Conservation (phyloP, 1,284 basidiomycete species). For the Cryptococcus floricola region DNA sequence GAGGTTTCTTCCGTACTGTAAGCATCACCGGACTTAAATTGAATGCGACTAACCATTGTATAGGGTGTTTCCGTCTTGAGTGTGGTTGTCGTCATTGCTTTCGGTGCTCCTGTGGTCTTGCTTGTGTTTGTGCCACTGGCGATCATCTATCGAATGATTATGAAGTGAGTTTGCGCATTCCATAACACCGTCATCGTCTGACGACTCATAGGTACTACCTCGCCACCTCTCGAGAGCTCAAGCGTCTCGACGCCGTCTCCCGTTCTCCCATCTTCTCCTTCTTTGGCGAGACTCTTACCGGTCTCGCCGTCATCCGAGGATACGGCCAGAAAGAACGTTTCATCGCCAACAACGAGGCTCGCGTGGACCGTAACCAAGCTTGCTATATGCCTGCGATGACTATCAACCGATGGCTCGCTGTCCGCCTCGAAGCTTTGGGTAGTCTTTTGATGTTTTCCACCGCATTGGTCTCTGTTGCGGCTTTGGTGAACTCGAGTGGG, state of each 20-base stretch:
- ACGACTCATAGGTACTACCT: slow-evolving; percentile 69
- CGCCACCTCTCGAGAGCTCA: slow-evolving; percentile 83
- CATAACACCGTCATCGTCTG: not conserved
- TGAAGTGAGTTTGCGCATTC: slow-evolving; percentile 57
- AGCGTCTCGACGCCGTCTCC: slow-evolving; percentile 84
- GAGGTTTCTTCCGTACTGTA: slow-evolving; percentile 60
- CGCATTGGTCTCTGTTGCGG: slow-evolving; percentile 68
- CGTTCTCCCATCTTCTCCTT: slow-evolving; percentile 85
- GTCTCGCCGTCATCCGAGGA: slow-evolving; percentile 77
- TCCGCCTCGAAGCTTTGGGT: slow-evolving; percentile 71
- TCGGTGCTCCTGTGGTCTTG: slow-evolving; percentile 77
- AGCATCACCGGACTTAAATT: slow-evolving; percentile 14
- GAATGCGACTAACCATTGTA: not conserved
- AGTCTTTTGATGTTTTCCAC: slow-evolving; percentile 73
- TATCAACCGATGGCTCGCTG: slow-evolving; percentile 53
- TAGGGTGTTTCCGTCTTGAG: slow-evolving; percentile 56
- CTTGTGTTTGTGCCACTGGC: slow-evolving; percentile 68
- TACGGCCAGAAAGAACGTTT: slow-evolving; percentile 72
- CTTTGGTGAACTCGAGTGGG: slow-evolving; percentile 61
- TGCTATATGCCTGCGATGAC: slow-evolving; percentile 54
- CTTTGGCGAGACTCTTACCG: slow-evolving; percentile 81
- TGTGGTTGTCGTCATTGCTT: slow-evolving; percentile 72
- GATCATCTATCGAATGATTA: slow-evolving; percentile 71
- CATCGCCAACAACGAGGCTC: slow-evolving; percentile 68
- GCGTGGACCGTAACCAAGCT: slow-evolving; percentile 58